phyloP scores from a whole-genome alignment of 2,329 filamentous ascomycete species.

The Dryadomyces quercus-mongolicae region DNA sequence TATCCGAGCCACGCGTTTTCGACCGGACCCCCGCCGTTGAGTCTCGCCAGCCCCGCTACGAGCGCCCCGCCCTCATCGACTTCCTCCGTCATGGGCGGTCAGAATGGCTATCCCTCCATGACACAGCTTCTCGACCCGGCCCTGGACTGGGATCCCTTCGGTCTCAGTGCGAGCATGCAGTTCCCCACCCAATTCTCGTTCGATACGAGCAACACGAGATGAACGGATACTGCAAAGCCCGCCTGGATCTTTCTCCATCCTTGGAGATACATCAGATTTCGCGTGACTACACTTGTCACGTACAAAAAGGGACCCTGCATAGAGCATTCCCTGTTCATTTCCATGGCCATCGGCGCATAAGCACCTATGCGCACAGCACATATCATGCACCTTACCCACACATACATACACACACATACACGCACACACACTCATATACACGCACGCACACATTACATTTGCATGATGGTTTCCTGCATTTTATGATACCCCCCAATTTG shows the following conservation, averaged over 20 bases:
- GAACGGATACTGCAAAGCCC: neutral
- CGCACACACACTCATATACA: neutral
- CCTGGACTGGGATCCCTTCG: conserved; percentile 87
- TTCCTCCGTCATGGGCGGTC: conserved; percentile 12
- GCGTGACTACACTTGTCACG: too few species aligned
- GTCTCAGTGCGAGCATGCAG: conserved; percentile 86
- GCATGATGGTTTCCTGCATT: neutral
- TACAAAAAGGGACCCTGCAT: neutral
- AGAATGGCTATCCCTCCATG: conserved; percentile 58
- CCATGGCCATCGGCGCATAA: too few species aligned
- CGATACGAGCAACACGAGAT: conserved; percentile 45
- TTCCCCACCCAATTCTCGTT: conserved; percentile 79
- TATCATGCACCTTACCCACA: neutral
- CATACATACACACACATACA: neutral
- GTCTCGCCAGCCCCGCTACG: conserved; percentile 24
- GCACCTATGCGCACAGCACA: neutral
- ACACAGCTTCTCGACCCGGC: conserved; percentile 61
- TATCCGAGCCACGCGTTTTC: conserved; percentile 47
- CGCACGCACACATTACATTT: neutral
- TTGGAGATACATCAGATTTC: too few species aligned
- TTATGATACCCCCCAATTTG: conserved; percentile 2
- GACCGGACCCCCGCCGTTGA: conserved; percentile 27
- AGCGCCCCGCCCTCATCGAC: conserved; percentile 11
- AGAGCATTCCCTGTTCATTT: neutral
- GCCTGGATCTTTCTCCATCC: too few species aligned